Evolutionary conservation across 148 eudicot genomes (phyloP), one percentile per base, ranked within the genome.

Genomic region (Rhododendron griersonianum): DNA sequence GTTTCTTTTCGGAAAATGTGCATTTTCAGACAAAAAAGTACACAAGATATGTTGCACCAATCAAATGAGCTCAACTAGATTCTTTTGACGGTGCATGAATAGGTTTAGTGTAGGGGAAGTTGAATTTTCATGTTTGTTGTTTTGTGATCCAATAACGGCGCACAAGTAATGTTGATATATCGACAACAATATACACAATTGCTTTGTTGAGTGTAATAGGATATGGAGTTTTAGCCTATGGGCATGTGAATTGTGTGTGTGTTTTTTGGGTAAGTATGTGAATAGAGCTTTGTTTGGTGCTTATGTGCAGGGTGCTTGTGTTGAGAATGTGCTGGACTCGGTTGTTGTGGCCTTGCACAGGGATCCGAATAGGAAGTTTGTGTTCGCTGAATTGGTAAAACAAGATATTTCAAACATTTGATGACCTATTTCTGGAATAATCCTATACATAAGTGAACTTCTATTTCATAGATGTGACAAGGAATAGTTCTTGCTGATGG

Each of bases 291-390:
- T 80, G 44, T 65, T 57, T 87, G 71, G 25, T 39, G 73, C 55
- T 81, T 82, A 81, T 74, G 15, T 92, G 92, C 90, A 96, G 99
- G 93, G 88, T 86, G 98, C 94, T 41, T 94, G 99, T 90, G 92
- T 96, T 73, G 94, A 96, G 86, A 94, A 95, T 89, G 89, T 87
- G 75, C 87, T 96, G 86, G 99, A 96, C 87, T 96, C 99, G 11
- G 92, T 96, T 80, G 90, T 95, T 81, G 86, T 85, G 84, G 89
- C 98, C 18, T 86, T 96, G 92, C 91, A 63, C 33, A 91, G 87
- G 57, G 93, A 96, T 82, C 93, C 93, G 7, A 93, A 93, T 82
- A 92, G 99, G 92, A 96, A 92, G 92, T 96, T 96, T 85, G 79
- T 92, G n/a, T 95, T 82, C 87, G 99, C 89, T 77, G 99, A 96